These are phyloP conservation scores for Elongisporangium undulatum DNA, from an alignment of 352 stramenopile genomes.

Conservation along the genomic window DNA sequence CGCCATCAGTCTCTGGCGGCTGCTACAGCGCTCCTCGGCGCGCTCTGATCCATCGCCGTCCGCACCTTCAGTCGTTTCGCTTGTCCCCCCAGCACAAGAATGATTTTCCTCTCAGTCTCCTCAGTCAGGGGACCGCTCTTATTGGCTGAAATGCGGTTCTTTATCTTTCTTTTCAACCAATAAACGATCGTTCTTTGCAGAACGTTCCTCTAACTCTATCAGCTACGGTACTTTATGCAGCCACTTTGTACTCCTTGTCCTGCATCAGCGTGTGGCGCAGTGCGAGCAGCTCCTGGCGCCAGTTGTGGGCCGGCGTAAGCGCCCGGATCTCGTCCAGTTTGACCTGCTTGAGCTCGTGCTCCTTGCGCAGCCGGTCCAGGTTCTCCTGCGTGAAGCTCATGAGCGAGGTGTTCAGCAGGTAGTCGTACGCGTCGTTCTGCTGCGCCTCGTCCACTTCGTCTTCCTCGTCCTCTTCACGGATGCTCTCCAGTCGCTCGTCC, in stretches of 20 bases:
- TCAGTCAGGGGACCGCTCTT: neutral
- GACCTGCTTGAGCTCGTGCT: constrained; percentile 87
- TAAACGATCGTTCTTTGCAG: constrained; percentile 1
- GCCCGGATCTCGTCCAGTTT: constrained; percentile 86
- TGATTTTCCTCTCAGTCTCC: constrained; percentile 5
- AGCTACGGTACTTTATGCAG: neutral
- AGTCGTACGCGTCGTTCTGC: constrained; percentile 89
- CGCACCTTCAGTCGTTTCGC: neutral
- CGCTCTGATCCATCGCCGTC: neutral
- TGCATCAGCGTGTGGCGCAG: constrained; percentile 56
- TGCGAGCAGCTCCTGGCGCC: constrained; percentile 59
- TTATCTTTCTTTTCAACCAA: constrained; percentile 15
- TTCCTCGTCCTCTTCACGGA: neutral
- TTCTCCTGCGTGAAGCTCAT: constrained; percentile 97
- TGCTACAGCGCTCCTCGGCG: neutral
- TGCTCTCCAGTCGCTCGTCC: constrained; percentile 8
- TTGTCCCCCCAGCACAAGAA: neutral
- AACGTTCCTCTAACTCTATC: neutral
- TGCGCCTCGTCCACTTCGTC: constrained; percentile 8
- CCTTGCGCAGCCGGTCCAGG: constrained; percentile 86
- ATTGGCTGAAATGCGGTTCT: constrained; percentile 21
- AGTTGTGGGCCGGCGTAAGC: constrained; percentile 87
- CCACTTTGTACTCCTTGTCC: constrained; percentile 57
- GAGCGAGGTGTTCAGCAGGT: constrained; percentile 98
- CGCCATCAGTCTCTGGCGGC: neutral